These are phyloP conservation scores for Xanthoconium stramineum DNA, from an alignment of 768 basidiomycete genomes.

Conservation along the genomic window DNA sequence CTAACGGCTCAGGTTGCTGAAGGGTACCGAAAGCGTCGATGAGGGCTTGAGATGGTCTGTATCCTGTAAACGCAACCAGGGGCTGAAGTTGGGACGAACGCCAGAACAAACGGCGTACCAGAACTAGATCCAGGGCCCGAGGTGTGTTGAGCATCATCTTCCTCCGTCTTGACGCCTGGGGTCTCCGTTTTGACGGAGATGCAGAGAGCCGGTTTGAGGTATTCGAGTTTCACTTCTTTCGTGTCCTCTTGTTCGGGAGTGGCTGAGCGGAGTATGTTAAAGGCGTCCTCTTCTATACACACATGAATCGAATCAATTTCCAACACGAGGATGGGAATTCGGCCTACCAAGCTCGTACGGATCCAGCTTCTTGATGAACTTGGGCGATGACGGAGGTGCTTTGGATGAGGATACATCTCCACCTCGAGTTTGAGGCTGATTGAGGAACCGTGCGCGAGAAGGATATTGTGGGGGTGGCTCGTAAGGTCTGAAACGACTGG, in stretches of 20 bases:
- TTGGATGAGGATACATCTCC: not conserved
- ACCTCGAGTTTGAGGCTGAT: not conserved
- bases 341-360: slow-evolving; percentile 27
- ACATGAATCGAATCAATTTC: not conserved
- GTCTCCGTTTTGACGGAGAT: slow-evolving; percentile 8
- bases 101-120: not conserved
- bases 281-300: slow-evolving; percentile 25
- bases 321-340: not conserved
- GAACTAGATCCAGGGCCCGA: not conserved
- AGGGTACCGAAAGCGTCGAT: slow-evolving; percentile 10
- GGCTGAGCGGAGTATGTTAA: slow-evolving; percentile 8
- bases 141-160: not conserved
- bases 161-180: slow-evolving; percentile 7
- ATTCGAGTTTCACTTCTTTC: not conserved
- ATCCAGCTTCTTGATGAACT: slow-evolving; percentile 27
- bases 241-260: slow-evolving; percentile 1
- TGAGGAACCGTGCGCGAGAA: slow-evolving; percentile 7
- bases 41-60: slow-evolving; percentile 15
- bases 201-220: not conserved
- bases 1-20: not conserved
- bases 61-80: not conserved
- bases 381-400: slow-evolving; percentile 3
- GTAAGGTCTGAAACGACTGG: slow-evolving; percentile 22
- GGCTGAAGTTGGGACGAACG: too few relatives aligned
- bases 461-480: slow-evolving; percentile 24